A percentile compares a stretch with the other conserved stretches of the same genome.
Evolutionary conservation across 345 rosid species (phyloP).

Genomic region (Euphorbia pulcherrima): DNA sequence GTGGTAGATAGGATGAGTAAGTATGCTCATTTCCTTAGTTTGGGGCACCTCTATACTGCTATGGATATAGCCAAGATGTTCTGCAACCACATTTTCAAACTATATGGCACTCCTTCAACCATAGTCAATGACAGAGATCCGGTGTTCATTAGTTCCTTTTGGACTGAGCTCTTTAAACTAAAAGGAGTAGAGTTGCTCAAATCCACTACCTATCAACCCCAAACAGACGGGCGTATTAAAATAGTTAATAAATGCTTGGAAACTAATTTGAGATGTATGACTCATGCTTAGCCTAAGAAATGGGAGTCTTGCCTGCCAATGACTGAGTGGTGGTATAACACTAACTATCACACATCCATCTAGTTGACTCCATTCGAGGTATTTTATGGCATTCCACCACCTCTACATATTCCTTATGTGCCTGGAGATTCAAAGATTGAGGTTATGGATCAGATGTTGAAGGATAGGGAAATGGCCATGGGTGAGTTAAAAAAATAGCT

Average conservation of each 20-base stretch:
- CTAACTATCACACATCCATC: not conserved
- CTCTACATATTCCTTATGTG: not conserved
- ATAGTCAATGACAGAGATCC: not conserved
- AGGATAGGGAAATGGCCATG: no score
- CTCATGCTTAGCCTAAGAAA: not conserved
- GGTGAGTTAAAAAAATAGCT: no score
- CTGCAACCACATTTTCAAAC: no score
- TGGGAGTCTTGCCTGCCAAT: not conserved
- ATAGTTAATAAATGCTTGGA: not conserved
- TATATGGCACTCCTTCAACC: not conserved
- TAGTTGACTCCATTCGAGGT: not conserved
- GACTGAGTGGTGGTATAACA: not conserved
- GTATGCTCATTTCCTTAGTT: not conserved
- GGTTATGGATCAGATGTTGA: no score
- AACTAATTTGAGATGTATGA: not conserved
- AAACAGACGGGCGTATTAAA: not conserved
- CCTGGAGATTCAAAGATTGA: not conserved
- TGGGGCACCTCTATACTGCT: not conserved
- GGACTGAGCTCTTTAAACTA: not conserved
- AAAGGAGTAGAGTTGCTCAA: not conserved
- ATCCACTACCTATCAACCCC: not conserved
- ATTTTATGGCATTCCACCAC: not conserved
- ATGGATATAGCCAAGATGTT: not conserved
- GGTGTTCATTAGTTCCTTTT: not conserved
- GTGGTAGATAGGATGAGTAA: not conserved